phyloP scores from a whole-genome alignment of 73 alveolate species.

The Blepharisma japonicum region DNA sequence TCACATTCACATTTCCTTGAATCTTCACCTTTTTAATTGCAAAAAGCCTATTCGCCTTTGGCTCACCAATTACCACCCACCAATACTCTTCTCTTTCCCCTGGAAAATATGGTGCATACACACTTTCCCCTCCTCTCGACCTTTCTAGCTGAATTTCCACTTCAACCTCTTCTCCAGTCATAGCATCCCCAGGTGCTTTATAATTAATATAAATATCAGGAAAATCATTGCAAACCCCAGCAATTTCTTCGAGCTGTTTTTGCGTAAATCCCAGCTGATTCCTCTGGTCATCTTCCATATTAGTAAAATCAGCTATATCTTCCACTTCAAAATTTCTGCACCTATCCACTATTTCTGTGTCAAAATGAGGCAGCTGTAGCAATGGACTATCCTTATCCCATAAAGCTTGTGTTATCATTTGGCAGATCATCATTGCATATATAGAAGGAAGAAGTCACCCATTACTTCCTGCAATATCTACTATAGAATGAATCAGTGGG shows the following conservation, averaged over 20 bases:
- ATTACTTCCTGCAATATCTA: conserved; percentile 73
- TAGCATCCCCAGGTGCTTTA: conserved; percentile 27
- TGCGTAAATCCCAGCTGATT: conserved; percentile 38
- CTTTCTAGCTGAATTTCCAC: conserved; percentile 43
- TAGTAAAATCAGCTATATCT: conserved; percentile 67
- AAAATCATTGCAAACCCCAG: conserved; percentile 59
- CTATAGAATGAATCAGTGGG: conserved; percentile 54
- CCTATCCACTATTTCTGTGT: conserved; percentile 49
- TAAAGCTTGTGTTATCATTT: conserved; percentile 80
- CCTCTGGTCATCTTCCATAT: conserved; percentile 66
- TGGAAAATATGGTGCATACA: conserved; percentile 55
- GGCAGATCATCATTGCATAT: conserved; percentile 73
- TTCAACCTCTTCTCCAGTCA: conserved; percentile 33
- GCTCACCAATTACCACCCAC: conserved; percentile 85
- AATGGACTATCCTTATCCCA: conserved; percentile 66
- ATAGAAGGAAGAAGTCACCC: conserved; percentile 72
- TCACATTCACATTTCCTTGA: neutral
- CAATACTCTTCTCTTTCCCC: conserved; percentile 82
- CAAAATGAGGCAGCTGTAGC: conserved; percentile 77
- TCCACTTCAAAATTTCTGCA: conserved; percentile 42
- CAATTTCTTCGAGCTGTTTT: conserved; percentile 46
- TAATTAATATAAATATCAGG: conserved; percentile 38
- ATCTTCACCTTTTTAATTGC: conserved; percentile 28
- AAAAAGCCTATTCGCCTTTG: conserved; percentile 34
- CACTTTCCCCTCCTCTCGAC: conserved; percentile 32